Evolutionary conservation across 176 grass and related monocot genomes (phyloP), one percentile per base, ranked within the genome.

Genomic region (Oryza coarctata): DNA sequence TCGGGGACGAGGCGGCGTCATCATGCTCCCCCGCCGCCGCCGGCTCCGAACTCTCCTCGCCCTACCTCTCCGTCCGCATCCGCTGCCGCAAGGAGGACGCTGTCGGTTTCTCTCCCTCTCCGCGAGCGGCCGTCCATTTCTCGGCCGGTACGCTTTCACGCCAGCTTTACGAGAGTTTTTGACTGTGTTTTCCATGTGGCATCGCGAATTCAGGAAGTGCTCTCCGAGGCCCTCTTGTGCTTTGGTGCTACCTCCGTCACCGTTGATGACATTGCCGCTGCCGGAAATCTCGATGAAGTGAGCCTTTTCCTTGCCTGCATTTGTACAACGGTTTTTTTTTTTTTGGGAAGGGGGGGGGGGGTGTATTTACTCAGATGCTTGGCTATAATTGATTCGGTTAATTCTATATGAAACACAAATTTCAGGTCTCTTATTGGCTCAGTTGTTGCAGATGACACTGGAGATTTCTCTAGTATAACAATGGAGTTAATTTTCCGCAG

Each of bases 231-330:
- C 70, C 91, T 95, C 30, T 63, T 98, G 63, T 91, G 88, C 83
- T 98, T 95, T 64, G 92, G 93, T 85, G 93, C 93, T 41, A 88
- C 57, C 86, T 95, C 87, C 73, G 80, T 86, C 67, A 91, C 91
- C 2, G 74, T 98, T 82, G 96, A 93, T 41, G 90, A 98, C 69
- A 88, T 88, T 43, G 87, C 66, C n/a, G 85, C 88, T 70, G 82
- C 78, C 76, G 86, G 70, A 85, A 86, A 93, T 63, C 57, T 86
- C 23, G 91, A 95, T 77, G 90, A 98, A 81, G 96, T 88, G 75
- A 88, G 84, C 65, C 6, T 49, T 14, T 29, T 41, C 9, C 38
- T 39, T 11, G 18, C 13, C 14, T 58, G 18, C 40, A 23, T 76
- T 72, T 75, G 28, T 12, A 5, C 6, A 73, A 9, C 41, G 71